Evolutionary conservation across 176 grass and related monocot species (phyloP).

Genomic region (Eleusine indica): DNA sequence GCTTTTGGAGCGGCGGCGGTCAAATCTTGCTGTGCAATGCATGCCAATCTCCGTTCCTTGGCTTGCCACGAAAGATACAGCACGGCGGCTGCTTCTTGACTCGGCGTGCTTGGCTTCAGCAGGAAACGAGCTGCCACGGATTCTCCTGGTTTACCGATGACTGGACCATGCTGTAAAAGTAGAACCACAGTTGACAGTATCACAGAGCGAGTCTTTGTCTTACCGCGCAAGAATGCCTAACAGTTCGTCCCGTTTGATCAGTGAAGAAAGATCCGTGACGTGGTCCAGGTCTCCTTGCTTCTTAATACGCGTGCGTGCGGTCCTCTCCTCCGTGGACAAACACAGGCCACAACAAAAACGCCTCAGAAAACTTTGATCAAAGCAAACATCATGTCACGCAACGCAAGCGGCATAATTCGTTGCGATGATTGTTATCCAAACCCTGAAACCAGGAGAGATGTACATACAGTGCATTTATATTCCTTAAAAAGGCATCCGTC

Average conservation of each 20-base stretch:
- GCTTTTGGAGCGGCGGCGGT: constrained; percentile 32
- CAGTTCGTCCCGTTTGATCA: background rate
- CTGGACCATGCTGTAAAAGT: constrained; percentile 1
- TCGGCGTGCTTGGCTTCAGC: background rate
- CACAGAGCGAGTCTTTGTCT: background rate
- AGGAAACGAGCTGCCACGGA: background rate
- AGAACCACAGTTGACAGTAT: background rate
- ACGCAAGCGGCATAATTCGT: background rate
- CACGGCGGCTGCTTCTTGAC: background rate
- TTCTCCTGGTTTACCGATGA: too few species aligned
- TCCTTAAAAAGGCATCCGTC: background rate
- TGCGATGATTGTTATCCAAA: background rate
- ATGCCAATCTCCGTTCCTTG: background rate
- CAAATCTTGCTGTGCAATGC: constrained; percentile 47
- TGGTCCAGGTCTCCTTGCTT: background rate
- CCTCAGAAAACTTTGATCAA: background rate
- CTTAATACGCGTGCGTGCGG: background rate
- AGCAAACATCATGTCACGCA: background rate
- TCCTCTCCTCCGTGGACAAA: background rate
- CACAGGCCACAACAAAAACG: background rate
- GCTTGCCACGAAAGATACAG: constrained; percentile 16
- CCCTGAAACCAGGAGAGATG: background rate
- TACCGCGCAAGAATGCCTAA: background rate
- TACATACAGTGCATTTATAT: background rate
- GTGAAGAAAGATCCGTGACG: background rate